Base-by-base conservation (phyloP, 2,329 filamentous ascomycete genomes). In the Calonectria honghensis region DNA sequence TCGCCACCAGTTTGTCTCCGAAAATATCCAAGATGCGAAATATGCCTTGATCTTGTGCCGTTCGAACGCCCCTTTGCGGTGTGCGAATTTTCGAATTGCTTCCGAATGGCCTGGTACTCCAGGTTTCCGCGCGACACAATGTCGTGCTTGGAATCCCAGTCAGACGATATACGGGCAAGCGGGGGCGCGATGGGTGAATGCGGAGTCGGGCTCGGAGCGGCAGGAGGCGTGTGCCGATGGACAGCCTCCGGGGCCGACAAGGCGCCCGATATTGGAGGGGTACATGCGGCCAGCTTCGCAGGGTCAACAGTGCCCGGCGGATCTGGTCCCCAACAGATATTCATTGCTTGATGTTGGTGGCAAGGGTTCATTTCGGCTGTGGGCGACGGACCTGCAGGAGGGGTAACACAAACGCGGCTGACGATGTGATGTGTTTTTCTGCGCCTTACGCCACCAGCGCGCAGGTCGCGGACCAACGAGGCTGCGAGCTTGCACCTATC, bases 91-190 rank as follows among this genome's bases (percentile, higher is more conserved):
- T 65, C 61, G 20, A 65, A 65, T 7, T 48, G n/a, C 14, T 7
- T 32, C 24, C 61, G 39, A 4, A 65, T 48, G 2, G 29, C 2
- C 16, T 50, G n/a, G 11, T 31, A 27, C 11, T 24, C 16, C 39
- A 11, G 14, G 24, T 48, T 65, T n/a, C 35, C 39, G 29, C 39
- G 27, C 39, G 29, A n/a, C 10, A 65, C 61, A 41, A 65, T 48
- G 41, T 65, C 61, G 11, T 65, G n/a, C 10, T 65, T 10, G 11
- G 27, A 14, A 32, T 65, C 39, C 61, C 61, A 65, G 61, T 65
- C 29, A 29, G 41, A 65, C 4, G 61, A 65, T 48, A 65, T 65
- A 20, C 61, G 61, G 11, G 59, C 24, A 2, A 41, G 61, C 27
- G 61, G 61, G 37, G 61, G 61, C 7, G 61, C 61, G 27, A 32